Evolutionary conservation across 768 basidiomycete species (phyloP).

Genomic region (Mycena epipterygia): DNA sequence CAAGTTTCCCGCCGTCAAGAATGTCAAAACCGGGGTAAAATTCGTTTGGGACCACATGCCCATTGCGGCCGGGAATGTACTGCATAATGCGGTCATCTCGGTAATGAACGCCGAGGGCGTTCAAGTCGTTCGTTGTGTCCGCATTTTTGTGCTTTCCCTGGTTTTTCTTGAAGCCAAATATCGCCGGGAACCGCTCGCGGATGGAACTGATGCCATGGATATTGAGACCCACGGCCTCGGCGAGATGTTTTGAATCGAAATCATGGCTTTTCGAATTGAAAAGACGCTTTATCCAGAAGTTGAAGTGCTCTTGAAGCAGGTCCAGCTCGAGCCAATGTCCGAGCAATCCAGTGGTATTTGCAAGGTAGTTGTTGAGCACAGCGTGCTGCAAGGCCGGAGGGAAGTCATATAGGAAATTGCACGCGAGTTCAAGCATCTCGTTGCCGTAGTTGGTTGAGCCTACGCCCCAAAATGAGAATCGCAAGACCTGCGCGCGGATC

Average conservation of each 20-base stretch:
- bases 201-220: constrained; percentile 14
- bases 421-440: constrained; percentile 37
- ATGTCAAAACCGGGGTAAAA: background rate
- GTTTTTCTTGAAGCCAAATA: constrained; percentile 11
- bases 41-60: constrained; percentile 8
- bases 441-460: constrained; percentile 37
- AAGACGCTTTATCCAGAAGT: constrained; percentile 33
- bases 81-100: background rate
- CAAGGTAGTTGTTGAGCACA: constrained; percentile 34
- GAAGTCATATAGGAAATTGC: constrained; percentile 35
- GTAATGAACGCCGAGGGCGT: background rate
- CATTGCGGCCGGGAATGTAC: background rate
- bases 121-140: background rate
- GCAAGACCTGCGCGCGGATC: background rate
- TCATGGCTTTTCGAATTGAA: constrained; percentile 27
- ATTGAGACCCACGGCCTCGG: constrained; percentile 17
- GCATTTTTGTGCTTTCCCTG: background rate
- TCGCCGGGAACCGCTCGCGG: constrained; percentile 7
- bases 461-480: constrained; percentile 36
- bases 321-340: constrained; percentile 33
- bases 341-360: constrained; percentile 30
- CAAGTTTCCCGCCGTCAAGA: constrained; percentile 7
- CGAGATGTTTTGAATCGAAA: constrained; percentile 15
- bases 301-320: constrained; percentile 38
- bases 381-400: constrained; percentile 14